Conservation (phyloP, 1,284 basidiomycete species). For the Anthracocystis panici-leucophaei region DNA sequence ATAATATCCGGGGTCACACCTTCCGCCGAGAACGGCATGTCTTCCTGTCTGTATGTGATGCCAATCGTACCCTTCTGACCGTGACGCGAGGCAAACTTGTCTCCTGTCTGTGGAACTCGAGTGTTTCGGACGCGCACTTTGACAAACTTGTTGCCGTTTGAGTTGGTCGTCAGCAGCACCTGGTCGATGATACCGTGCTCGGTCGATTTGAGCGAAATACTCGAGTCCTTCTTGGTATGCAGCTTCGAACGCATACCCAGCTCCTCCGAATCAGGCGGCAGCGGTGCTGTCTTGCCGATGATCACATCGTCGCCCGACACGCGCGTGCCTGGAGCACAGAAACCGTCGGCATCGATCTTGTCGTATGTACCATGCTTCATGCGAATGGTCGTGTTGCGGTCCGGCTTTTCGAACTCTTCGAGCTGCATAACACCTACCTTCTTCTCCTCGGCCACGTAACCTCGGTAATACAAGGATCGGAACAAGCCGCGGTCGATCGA, state of each 20-base stretch:
- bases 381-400: slow-evolving; percentile 88
- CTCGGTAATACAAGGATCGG: slow-evolving; percentile 97
- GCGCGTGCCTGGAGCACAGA: slow-evolving; percentile 94
- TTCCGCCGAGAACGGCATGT: slow-evolving; percentile 98
- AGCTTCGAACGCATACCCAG: slow-evolving; percentile 91
- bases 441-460: slow-evolving; percentile 97
- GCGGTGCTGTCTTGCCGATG: slow-evolving; percentile 97
- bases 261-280: slow-evolving; percentile 96
- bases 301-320: slow-evolving; percentile 98
- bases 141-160: slow-evolving; percentile 96
- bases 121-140: slow-evolving; percentile 96
- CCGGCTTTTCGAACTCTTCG: slow-evolving; percentile 98
- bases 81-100: slow-evolving; percentile 99
- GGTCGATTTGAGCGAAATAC: slow-evolving; percentile 96
- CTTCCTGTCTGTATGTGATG: slow-evolving; percentile 98
- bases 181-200: slow-evolving; percentile 98
- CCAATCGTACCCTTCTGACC: slow-evolving; percentile 99
- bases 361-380: slow-evolving; percentile 99
- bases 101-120: slow-evolving; percentile 95
- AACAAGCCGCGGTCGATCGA: slow-evolving; percentile 98
- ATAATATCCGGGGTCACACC: slow-evolving; percentile 96
- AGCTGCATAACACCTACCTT: slow-evolving; percentile 84
- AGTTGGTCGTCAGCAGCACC: slow-evolving; percentile 94
- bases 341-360: slow-evolving; percentile 94
- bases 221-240: slow-evolving; percentile 92